phyloP scores from a whole-genome alignment of 306 rosid species.

The Rosa persica region DNA sequence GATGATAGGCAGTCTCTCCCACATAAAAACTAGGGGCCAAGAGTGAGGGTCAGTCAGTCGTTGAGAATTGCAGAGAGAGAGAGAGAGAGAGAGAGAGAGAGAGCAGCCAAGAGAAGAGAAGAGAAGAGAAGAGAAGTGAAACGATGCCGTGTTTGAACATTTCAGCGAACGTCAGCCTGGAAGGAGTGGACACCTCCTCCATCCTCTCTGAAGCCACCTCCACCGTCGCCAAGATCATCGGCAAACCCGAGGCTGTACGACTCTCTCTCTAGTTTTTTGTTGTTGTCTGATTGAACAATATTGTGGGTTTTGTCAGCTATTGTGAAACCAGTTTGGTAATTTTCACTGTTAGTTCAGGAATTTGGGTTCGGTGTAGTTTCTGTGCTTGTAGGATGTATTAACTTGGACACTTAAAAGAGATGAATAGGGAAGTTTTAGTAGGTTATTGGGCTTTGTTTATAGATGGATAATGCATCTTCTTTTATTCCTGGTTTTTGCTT shows the following conservation, averaged over 20 bases:
- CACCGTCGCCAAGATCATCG: constrained; percentile 64
- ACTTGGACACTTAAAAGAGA: not conserved
- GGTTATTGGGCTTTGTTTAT: not conserved
- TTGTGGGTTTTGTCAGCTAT: not conserved
- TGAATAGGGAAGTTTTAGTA: not conserved
- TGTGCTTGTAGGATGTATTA: not conserved
- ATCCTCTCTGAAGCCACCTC: constrained; percentile 91
- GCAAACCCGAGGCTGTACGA: constrained; percentile 77
- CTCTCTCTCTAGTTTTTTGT: not conserved
- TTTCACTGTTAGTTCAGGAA: not conserved
- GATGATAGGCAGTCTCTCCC: not conserved
- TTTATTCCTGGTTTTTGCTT: not conserved
- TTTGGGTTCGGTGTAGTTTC: not conserved
- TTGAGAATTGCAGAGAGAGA: not conserved
- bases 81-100: not conserved
- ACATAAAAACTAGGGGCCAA: not conserved
- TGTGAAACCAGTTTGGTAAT: not conserved
- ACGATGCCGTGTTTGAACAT: constrained; percentile 92
- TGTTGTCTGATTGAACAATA: not conserved
- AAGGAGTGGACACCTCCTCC: constrained; percentile 81
- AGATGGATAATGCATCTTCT: not conserved
- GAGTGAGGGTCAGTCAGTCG: not conserved
- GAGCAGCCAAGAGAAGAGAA: not conserved
- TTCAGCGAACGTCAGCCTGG: constrained; percentile 72
- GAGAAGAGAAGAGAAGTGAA: not conserved